phyloP scores from a whole-genome alignment of 2,329 filamentous ascomycete species.

The Nemania abortiva region DNA sequence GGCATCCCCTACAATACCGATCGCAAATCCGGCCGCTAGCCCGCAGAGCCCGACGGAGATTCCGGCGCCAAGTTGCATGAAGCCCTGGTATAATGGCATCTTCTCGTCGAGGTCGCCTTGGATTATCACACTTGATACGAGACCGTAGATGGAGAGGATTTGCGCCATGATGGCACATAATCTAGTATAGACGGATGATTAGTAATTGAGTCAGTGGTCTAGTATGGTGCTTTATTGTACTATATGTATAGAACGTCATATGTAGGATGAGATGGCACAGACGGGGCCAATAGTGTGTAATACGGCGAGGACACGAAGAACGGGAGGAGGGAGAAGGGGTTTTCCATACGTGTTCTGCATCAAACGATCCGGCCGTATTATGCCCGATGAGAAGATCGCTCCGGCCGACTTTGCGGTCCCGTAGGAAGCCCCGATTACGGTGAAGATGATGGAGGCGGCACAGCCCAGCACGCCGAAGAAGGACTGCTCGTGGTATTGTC shows the following conservation, averaged over 20 bases:
- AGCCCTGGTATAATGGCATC: conserved; percentile 58
- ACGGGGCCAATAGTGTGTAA: background rate
- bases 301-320: background rate
- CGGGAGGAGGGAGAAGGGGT: background rate
- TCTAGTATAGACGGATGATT: conserved; percentile 25
- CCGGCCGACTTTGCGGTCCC: conserved; percentile 92
- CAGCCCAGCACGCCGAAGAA: conserved; percentile 89
- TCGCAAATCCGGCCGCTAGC: conserved; percentile 60
- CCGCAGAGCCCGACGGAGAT: conserved; percentile 59
- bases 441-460: conserved; percentile 92
- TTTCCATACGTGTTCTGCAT: conserved; percentile 56
- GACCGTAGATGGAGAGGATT: conserved; percentile 62
- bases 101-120: conserved; percentile 56
- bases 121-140: conserved; percentile 61
- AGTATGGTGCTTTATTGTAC: background rate
- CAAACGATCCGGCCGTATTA: conserved; percentile 59
- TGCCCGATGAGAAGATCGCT: conserved; percentile 59
- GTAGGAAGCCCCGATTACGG: conserved; percentile 94
- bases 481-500: conserved; percentile 55
- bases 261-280: background rate
- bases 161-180: conserved; percentile 62
- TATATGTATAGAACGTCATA: background rate
- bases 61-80: conserved; percentile 60
- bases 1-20: conserved; percentile 61
- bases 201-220: background rate